Conservation (phyloP, 495 filamentous ascomycete species). For the Aspergillus conjunctus region DNA sequence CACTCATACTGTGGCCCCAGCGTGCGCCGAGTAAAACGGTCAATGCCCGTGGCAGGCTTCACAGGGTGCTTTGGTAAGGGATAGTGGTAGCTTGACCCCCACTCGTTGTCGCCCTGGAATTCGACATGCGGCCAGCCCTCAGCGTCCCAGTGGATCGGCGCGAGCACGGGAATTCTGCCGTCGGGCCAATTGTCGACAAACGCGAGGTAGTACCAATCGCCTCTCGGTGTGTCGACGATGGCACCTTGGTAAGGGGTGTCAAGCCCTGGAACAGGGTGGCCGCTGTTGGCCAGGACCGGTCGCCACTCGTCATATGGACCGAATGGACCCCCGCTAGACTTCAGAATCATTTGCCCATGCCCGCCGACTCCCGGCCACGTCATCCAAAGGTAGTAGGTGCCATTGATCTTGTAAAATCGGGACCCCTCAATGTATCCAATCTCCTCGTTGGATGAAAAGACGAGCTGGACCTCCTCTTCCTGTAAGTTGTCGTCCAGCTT, state of each 20-base stretch:
- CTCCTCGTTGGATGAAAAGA: slow-evolving; percentile 45
- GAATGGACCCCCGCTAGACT: slow-evolving; percentile 44
- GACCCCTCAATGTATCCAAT: slow-evolving; percentile 53
- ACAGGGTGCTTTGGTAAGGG: background rate
- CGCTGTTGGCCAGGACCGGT: too few species aligned
- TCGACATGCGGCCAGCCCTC: slow-evolving; percentile 53
- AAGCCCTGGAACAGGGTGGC: too few species aligned
- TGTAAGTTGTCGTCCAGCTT: slow-evolving; percentile 49
- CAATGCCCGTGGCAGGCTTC: background rate
- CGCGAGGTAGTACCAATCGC: slow-evolving; percentile 61
- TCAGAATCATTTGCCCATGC: slow-evolving; percentile 53
- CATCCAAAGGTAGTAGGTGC: slow-evolving; percentile 56
- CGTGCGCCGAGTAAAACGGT: slow-evolving; percentile 14
- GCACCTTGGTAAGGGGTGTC: slow-evolving; percentile 53
- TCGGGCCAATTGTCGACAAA: slow-evolving; percentile 58
- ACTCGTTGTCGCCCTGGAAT: slow-evolving; percentile 20
- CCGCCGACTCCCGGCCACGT: slow-evolving; percentile 48
- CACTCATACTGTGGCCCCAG: slow-evolving; percentile 58
- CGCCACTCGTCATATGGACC: too few species aligned
- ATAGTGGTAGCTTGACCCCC: background rate
- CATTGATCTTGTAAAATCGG: slow-evolving; percentile 58
- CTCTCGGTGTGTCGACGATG: slow-evolving; percentile 52
- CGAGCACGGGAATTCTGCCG: slow-evolving; percentile 60
- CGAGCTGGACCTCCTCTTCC: slow-evolving; percentile 40
- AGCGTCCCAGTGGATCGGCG: slow-evolving; percentile 50